These are phyloP conservation scores for Aristolochia californica DNA, from an alignment of 164 flowering plant species.

Conservation along the genomic window DNA sequence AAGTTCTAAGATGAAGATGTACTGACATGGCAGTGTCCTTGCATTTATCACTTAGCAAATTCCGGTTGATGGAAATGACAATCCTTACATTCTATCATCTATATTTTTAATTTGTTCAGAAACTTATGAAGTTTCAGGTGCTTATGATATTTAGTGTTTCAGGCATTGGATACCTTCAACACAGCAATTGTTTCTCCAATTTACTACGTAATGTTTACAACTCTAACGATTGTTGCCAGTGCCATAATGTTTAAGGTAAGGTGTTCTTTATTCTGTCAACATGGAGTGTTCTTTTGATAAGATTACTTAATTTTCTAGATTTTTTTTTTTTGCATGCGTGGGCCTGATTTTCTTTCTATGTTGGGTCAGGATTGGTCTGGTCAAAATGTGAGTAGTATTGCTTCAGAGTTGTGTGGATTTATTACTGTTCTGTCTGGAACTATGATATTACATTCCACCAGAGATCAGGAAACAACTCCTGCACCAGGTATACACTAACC, in stretches of 20 bases:
- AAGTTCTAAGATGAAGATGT: too few species aligned
- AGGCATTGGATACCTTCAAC: conserved; percentile 90
- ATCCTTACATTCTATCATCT: too few species aligned
- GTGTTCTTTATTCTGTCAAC: not conserved
- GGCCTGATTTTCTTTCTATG: not conserved
- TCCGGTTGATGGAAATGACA: too few species aligned
- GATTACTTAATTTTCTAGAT: not conserved
- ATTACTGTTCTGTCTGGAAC: conserved; percentile 86
- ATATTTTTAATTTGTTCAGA: too few species aligned
- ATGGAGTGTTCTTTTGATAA: not conserved
- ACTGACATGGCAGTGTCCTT: too few species aligned
- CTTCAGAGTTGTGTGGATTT: conserved; percentile 90
- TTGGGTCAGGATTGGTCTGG: conserved; percentile 76
- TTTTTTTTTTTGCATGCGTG: not conserved
- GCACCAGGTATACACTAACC: conserved; percentile 33
- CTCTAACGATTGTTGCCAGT: conserved; percentile 81
- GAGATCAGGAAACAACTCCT: conserved; percentile 53
- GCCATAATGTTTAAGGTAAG: conserved; percentile 92
- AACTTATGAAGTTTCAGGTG: not conserved
- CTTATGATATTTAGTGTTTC: conserved; percentile 9
- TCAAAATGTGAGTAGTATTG: conserved; percentile 67
- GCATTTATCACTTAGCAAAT: too few species aligned
- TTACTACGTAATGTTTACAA: conserved; percentile 90
- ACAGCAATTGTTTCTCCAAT: conserved; percentile 93
- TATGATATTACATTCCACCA: conserved; percentile 70